Evolutionary conservation across 129 eudicot species (phyloP).

Genomic region (Helichrysum umbraculigerum): DNA sequence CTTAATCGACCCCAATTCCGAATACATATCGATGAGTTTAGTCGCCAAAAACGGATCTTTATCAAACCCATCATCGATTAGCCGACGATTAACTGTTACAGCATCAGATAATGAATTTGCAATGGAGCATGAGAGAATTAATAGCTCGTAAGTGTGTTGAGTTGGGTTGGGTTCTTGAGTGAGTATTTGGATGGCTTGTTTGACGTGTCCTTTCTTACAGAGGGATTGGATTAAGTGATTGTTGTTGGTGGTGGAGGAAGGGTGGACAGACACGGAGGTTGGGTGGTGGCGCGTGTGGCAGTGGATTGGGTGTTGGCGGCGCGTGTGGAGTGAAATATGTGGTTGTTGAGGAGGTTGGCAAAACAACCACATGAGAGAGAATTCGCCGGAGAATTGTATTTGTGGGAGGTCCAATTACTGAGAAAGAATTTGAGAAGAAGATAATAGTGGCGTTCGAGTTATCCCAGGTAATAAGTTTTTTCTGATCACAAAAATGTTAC

Average conservation of each 20-base stretch:
- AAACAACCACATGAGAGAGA: slow-evolving; percentile 59
- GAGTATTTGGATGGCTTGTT: slow-evolving; percentile 65
- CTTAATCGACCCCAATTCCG: slow-evolving; percentile 51
- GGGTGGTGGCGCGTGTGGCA: slow-evolving; percentile 36
- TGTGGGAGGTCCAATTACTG: not conserved
- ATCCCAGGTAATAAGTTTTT: no score
- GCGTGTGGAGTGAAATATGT: slow-evolving; percentile 32
- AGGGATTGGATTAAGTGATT: slow-evolving; percentile 74
- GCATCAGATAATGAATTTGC: slow-evolving; percentile 55
- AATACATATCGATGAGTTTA: slow-evolving; percentile 72
- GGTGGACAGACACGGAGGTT: slow-evolving; percentile 44
- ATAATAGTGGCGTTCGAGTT: not conserved
- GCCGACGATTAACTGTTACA: slow-evolving; percentile 46
- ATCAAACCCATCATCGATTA: slow-evolving; percentile 60
- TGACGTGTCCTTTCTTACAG: slow-evolving; percentile 63
- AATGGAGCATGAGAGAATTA: slow-evolving; percentile 60
- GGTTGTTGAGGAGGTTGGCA: slow-evolving; percentile 49
- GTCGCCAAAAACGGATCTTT: slow-evolving; percentile 83
- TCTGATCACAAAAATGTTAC: no score
- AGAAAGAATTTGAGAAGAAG: not conserved
- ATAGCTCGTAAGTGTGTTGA: slow-evolving; percentile 83
- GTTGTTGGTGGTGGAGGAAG: slow-evolving; percentile 43
- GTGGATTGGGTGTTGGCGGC: slow-evolving; percentile 28
- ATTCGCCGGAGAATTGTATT: not conserved
- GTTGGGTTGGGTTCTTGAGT: slow-evolving; percentile 66